Base-by-base conservation (phyloP, 139 green algal genomes). In the Chlorella sorokiniana region DNA sequence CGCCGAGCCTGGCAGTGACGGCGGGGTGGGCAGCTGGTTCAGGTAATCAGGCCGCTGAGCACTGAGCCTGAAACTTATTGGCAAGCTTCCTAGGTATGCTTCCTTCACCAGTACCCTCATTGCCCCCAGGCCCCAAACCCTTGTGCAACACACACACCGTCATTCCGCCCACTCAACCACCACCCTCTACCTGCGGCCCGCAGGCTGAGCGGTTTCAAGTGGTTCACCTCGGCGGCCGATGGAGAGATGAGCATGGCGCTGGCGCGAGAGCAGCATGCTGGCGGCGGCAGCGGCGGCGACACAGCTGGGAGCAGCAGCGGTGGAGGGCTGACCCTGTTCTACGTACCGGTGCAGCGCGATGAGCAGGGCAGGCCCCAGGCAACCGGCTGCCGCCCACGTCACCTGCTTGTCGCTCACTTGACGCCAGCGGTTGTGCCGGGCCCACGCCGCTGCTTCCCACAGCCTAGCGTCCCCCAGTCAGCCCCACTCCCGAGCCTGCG, bases 221-320 rank as follows among this genome's bases (percentile, higher is more conserved):
- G 79, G 79, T 84, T 84, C 69, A 84, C 79, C n/a, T 67, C 31
- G 10, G 79, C 79, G 35, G 79, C 79, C 4, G 79, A 84, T 63
- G 79, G 79, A 0, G 69, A 84, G 69, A 54, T 79, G 54, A 31
- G 35, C 29, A 78, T 84, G 69, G 69, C 41, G 2, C 68, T 84
- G 52, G 79, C 48, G 8, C 40, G 79, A 1, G 79, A 84, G 69
- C 68, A 45, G 48, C 48, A 44, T 10, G 2, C 31, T 29, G 8
- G 48, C 8, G 33, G 33, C 33, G 11, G 31, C 33, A 5, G 7
- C n/a, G 29, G n/a, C 5, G 63, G 69, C 41, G 68, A 27, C 41
- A 29, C 20, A 25, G 68, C 20, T 1, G 27, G 22, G 0, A 54
- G 61, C 27, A 33, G 42, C 37, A 35, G 62, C 31, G 54, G 27